Conservation (phyloP, 2,329 filamentous ascomycete species). For the Neonectria hederae region DNA sequence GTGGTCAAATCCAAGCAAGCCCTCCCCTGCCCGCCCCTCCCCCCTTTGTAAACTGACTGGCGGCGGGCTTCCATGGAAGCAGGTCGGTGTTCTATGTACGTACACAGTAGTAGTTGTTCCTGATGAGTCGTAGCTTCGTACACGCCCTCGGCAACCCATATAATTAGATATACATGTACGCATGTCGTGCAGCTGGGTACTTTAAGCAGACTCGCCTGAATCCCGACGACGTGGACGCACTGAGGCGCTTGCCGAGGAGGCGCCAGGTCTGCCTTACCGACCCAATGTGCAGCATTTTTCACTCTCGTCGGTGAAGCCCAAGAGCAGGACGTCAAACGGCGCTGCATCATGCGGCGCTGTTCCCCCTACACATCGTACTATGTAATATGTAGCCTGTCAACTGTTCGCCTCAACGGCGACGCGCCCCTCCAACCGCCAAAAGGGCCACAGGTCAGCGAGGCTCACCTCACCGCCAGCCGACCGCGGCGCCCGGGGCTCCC, state of each 20-base stretch:
- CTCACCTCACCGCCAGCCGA: slow-evolving; percentile 24
- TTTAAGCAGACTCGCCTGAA: slow-evolving; percentile 37
- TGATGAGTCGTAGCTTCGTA: slow-evolving; percentile 8
- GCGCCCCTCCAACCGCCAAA: slow-evolving; percentile 8
- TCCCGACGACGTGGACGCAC: slow-evolving; percentile 44
- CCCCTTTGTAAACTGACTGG: slow-evolving; percentile 16
- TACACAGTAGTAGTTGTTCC: neutral
- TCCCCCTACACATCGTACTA: slow-evolving; percentile 8
- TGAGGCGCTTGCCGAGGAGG: slow-evolving; percentile 34
- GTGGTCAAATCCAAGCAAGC: slow-evolving; percentile 30
- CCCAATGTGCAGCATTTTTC: slow-evolving; percentile 33
- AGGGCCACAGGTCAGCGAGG: slow-evolving; percentile 28
- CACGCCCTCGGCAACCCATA: slow-evolving; percentile 34
- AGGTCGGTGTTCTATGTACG: neutral
- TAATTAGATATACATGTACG: slow-evolving; percentile 38
- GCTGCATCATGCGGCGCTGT: slow-evolving; percentile 11
- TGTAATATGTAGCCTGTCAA: neutral
- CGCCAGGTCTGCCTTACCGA: slow-evolving; percentile 38
- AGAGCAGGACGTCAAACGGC: slow-evolving; percentile 19
- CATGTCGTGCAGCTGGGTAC: slow-evolving; percentile 43
- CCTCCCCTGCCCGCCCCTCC: neutral
- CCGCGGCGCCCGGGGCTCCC: slow-evolving; percentile 12
- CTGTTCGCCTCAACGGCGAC: slow-evolving; percentile 12
- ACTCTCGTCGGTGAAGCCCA: slow-evolving; percentile 42
- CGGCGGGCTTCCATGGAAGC: neutral